Evolutionary conservation across 2,329 filamentous ascomycete genomes (phyloP).

Genomic region (Venturia effusa): DNA sequence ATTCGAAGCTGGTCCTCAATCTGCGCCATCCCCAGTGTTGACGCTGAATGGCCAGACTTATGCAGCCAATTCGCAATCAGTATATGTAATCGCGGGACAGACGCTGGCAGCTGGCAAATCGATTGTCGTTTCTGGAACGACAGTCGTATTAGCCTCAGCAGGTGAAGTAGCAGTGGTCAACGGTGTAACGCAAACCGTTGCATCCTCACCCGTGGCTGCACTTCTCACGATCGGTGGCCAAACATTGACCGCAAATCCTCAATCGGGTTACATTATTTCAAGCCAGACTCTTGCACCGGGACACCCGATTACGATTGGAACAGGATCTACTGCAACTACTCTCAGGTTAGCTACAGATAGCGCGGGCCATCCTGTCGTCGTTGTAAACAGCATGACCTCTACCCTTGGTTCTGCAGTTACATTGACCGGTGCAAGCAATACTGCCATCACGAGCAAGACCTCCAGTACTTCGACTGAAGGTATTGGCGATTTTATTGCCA

Average conservation of each 20-base stretch:
- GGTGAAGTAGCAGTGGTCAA: background rate
- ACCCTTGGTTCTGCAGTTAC: background rate
- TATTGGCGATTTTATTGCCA: conserved; percentile 1
- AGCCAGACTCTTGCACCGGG: background rate
- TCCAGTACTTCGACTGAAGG: background rate
- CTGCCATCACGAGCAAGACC: background rate
- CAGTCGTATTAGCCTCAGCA: background rate
- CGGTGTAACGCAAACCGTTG: background rate
- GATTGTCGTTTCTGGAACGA: background rate
- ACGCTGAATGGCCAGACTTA: background rate
- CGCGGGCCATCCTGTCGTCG: background rate
- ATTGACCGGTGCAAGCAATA: background rate
- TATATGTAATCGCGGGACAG: background rate
- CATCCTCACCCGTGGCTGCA: background rate
- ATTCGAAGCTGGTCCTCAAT: background rate
- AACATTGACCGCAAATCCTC: background rate
- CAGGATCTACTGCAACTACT: background rate
- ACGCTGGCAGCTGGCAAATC: background rate
- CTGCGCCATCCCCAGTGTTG: background rate
- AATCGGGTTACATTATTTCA: background rate
- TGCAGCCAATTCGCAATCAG: background rate
- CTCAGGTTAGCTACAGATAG: background rate
- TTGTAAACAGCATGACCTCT: background rate
- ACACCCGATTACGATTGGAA: background rate
- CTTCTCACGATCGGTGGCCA: background rate